Percentiles rank a stretch among this genome's conserved stretches.
These are phyloP conservation scores for Plectosphaerella plurivora DNA, from an alignment of 2,329 filamentous ascomycete genomes.

Conservation along the genomic window DNA sequence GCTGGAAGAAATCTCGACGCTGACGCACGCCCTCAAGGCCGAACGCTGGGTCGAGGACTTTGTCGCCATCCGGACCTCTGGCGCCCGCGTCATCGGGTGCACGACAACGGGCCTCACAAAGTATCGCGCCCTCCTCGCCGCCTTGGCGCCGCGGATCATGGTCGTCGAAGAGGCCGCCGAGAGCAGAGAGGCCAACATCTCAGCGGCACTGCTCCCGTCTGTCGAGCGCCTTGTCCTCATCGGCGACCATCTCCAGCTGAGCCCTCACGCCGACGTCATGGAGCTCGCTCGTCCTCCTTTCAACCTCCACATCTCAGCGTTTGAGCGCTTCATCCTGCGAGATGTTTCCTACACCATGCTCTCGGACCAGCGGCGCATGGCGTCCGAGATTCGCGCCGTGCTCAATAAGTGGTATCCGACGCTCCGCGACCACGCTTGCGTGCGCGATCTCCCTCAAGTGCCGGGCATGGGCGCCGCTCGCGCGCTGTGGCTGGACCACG, in stretches of 20 bases:
- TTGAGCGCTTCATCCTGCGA: slow-evolving; percentile 71
- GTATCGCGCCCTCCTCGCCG: slow-evolving; percentile 66
- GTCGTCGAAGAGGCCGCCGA: slow-evolving; percentile 81
- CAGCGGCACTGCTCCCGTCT: slow-evolving; percentile 44
- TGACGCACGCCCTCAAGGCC: slow-evolving; percentile 48
- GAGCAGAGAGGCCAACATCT: slow-evolving; percentile 60
- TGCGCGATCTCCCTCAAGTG: slow-evolving; percentile 26
- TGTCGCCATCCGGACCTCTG: slow-evolving; percentile 26
- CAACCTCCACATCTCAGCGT: slow-evolving; percentile 69
- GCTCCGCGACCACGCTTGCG: slow-evolving; percentile 38
- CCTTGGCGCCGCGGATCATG: slow-evolving; percentile 61
- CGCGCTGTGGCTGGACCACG: slow-evolving; percentile 36
- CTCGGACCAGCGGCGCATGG: slow-evolving; percentile 61
- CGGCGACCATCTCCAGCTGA: slow-evolving; percentile 77
- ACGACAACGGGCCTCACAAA: slow-evolving; percentile 82
- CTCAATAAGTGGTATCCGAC: slow-evolving; percentile 42
- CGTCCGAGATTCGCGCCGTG: slow-evolving; percentile 37
- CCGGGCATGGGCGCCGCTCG: slow-evolving; percentile 31
- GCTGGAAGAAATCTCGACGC: slow-evolving; percentile 42
- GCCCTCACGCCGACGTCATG: slow-evolving; percentile 61
- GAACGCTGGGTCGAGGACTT: slow-evolving; percentile 56
- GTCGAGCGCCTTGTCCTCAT: slow-evolving; percentile 55
- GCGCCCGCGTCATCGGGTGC: slow-evolving; percentile 52
- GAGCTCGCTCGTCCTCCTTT: slow-evolving; percentile 58
- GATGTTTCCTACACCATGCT: slow-evolving; percentile 60